Evolutionary conservation across 371 early-diverging fungal species (phyloP).

Genomic region (Chytridium lagenaria): DNA sequence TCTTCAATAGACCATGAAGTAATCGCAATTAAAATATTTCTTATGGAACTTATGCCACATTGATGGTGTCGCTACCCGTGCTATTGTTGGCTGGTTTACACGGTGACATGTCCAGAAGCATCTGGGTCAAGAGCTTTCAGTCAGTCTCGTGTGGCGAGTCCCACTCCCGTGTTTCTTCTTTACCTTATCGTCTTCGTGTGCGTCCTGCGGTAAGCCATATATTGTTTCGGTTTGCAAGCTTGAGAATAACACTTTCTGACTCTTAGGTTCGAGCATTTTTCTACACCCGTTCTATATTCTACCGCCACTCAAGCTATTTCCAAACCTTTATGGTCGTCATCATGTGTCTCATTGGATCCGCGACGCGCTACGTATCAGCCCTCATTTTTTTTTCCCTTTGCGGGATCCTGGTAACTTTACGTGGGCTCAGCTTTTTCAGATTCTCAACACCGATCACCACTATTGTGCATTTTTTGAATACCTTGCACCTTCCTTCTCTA

Average conservation of each 20-base stretch:
- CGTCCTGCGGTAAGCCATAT: neutral
- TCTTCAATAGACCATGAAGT: neutral
- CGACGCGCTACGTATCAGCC: conserved; percentile 12
- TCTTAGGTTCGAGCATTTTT: too few relatives aligned
- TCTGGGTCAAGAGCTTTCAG: conserved; percentile 1
- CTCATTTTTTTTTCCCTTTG: conserved; percentile 3
- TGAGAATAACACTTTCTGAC: too few relatives aligned
- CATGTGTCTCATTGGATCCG: conserved; percentile 18
- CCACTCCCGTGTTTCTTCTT: conserved; percentile 2
- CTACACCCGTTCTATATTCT: neutral
- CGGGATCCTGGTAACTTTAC: neutral
- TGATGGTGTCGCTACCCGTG: neutral
- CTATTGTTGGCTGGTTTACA: neutral
- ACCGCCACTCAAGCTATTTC: conserved; percentile 8
- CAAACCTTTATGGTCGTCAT: conserved; percentile 12
- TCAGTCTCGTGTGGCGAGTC: neutral
- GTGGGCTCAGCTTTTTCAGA: neutral
- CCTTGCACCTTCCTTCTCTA: neutral
- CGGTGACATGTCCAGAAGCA: neutral
- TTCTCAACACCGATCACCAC: too few relatives aligned
- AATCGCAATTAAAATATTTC: neutral
- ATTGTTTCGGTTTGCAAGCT: neutral
- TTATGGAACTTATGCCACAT: neutral
- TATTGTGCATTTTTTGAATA: neutral
- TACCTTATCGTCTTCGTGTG: conserved; percentile 1